Base-by-base conservation (phyloP, 129 eudicot species). In the Ambrosia trifida region DNA sequence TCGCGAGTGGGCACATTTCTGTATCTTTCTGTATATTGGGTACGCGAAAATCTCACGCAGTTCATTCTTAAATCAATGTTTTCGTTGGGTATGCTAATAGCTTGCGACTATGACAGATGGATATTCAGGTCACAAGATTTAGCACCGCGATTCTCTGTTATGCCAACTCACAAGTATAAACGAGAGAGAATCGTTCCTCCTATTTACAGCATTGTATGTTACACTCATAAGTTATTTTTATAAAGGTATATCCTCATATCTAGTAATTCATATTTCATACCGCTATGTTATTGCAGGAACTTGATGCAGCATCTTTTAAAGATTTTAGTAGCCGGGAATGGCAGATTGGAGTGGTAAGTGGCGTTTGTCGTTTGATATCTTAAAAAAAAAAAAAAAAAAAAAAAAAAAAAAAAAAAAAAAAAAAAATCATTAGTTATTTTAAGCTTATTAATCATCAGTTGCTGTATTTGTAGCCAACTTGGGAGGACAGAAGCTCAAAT, bases 311-410 rank as follows among this genome's bases (percentile, higher is more conserved):
- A 32, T 76, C 94, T 36, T 95, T 87, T 62, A 90, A 78, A 75
- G 94, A 83, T 30, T 88, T 95, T 52, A 84, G 87, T 38, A 70
- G 87, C 46, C 93, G 82, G 11, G 90, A 88, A 66, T 95, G 97
- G 99, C 96, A 95, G 47, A 95, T 93, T 76, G 96, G 96, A 13
- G 96, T 93, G 87, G 98, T 89, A 80, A 79, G 96, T 35, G 9
- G 24, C 9, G 12, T 28, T 57, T 24, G n/a, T n/a, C n/a, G n/a
- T n/a, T 24, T 24, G 28, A 24, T 24, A 24, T 24, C 28, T 24
- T 24, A n/a, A n/a, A n/a, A n/a, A n/a, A n/a, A n/a, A n/a, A n/a
- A n/a, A n/a, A n/a, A n/a, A n/a, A n/a, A n/a, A n/a, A n/a, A n/a
- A n/a, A n/a, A n/a, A n/a, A n/a, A n/a, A n/a, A n/a, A n/a, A n/a